Conservation (phyloP, 345 rosid species). For the Linum usitatissimum region DNA sequence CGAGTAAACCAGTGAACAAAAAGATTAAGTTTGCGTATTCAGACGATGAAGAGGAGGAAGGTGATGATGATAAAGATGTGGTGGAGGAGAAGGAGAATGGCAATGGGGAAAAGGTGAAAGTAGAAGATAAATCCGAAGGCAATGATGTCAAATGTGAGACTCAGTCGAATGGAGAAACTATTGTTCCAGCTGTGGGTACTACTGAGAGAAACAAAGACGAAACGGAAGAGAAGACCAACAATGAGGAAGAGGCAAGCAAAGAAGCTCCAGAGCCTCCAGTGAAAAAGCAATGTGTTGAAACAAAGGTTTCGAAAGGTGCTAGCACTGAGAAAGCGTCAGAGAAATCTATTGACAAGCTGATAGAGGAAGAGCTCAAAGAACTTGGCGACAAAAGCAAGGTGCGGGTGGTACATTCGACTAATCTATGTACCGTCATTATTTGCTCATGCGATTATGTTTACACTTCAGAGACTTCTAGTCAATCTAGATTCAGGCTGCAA, state of each 20-base stretch:
- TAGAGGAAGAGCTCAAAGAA: constrained; percentile 85
- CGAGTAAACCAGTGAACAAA: constrained; percentile 52
- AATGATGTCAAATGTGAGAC: constrained; percentile 22
- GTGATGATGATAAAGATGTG: not conserved
- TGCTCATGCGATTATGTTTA: too few relatives aligned
- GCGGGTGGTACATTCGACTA: not conserved
- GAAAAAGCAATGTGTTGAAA: constrained; percentile 56
- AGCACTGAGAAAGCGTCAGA: constrained; percentile 29
- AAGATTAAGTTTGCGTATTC: constrained; percentile 64
- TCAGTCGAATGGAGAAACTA: constrained; percentile 21
- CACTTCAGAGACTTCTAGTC: constrained; percentile 57
- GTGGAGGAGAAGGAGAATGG: constrained; percentile 22
- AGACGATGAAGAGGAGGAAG: constrained; percentile 39
- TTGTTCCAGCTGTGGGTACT: constrained; percentile 18
- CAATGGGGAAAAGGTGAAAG: constrained; percentile 22
- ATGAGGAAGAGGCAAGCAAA: constrained; percentile 20
- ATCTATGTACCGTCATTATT: not conserved
- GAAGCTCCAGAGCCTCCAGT: constrained; percentile 43
- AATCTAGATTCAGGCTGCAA: constrained; percentile 89
- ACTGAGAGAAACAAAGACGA: constrained; percentile 17
- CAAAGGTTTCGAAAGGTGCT: constrained; percentile 22
- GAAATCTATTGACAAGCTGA: constrained; percentile 79
- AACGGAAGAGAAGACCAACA: constrained; percentile 19
- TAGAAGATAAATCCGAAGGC: constrained; percentile 17
- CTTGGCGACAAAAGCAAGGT: constrained; percentile 94